Conservation (phyloP, 129 eudicot species). For the Centrapalus pauciflorus region DNA sequence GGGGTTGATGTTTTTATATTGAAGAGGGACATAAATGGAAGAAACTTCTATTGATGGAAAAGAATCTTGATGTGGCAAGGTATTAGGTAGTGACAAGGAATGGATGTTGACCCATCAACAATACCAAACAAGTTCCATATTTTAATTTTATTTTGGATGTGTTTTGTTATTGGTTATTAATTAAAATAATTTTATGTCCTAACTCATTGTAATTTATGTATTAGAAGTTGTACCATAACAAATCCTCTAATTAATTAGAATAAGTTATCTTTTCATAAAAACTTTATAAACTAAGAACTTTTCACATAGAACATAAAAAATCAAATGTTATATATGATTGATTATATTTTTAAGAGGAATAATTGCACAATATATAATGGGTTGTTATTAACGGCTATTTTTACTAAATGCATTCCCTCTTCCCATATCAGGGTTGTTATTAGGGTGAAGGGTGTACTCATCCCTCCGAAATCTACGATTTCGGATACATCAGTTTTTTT, state of each 20-base stretch:
- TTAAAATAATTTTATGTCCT: conserved; percentile 11
- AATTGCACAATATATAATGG: no score
- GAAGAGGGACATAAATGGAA: conserved; percentile 22
- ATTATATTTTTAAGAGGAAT: no score
- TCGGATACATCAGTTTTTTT: no score
- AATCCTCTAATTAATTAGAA: background rate
- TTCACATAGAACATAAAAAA: no score
- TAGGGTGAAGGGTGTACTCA: no score
- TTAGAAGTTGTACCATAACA: background rate
- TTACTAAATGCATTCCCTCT: no score
- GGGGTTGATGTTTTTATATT: background rate
- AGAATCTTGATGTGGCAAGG: conserved; percentile 75
- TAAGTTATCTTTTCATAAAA: background rate
- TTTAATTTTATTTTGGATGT: conserved; percentile 33
- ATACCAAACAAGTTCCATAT: conserved; percentile 66
- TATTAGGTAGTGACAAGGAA: conserved; percentile 69
- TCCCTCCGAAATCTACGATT: no score
- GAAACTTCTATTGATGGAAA: conserved; percentile 45
- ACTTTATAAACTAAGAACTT: background rate
- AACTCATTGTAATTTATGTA: background rate
- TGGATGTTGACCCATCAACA: conserved; percentile 96
- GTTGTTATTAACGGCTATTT: no score
- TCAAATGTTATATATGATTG: no score
- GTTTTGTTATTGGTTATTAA: conserved; percentile 26
- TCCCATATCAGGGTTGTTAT: no score